A percentile compares a stretch with the other conserved stretches of the same genome.
phyloP scores from a whole-genome alignment of 352 stramenopile genomes.

The Phytopythium ostracodes region DNA sequence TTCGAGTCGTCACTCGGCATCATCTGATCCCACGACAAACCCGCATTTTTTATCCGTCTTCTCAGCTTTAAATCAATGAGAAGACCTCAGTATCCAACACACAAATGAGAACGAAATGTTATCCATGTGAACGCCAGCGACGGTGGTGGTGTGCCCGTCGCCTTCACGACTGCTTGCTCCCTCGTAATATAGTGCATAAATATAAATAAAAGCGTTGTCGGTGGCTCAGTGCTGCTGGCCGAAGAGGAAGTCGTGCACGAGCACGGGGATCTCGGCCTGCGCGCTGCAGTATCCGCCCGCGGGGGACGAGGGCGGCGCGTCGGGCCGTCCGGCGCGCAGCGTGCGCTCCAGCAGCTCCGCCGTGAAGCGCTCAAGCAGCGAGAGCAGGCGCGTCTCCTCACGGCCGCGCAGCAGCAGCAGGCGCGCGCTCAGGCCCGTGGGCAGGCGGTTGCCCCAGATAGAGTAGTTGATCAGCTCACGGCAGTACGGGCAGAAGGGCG shows the following conservation, averaged over 20 bases:
- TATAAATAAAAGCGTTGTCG: background rate
- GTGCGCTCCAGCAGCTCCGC: conserved; percentile 22
- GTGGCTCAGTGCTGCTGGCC: background rate
- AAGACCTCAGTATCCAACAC: background rate
- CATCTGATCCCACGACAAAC: too few species aligned
- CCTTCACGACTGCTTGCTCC: background rate
- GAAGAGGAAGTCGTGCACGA: conserved; percentile 29
- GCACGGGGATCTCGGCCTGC: conserved; percentile 23
- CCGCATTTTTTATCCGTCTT: conserved; percentile 4
- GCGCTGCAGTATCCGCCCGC: conserved; percentile 14
- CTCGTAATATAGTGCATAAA: conserved; percentile 2
- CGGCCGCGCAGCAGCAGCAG: conserved; percentile 3
- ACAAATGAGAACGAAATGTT: background rate
- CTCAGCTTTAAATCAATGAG: background rate
- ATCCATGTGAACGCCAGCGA: background rate
- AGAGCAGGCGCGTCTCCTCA: conserved; percentile 4
- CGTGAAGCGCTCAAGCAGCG: conserved; percentile 18
- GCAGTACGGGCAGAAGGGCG: conserved; percentile 27
- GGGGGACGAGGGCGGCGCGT: background rate
- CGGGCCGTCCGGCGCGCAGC: conserved; percentile 13
- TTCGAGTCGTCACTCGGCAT: conserved; percentile 26
- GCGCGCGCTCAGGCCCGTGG: conserved; percentile 6
- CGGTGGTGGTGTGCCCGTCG: too few species aligned
- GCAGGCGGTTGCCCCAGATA: conserved; percentile 15
- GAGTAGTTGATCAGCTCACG: conserved; percentile 16